Conservation (phyloP, 2,329 filamentous ascomycete species). For the Lachnellula hyalina region DNA sequence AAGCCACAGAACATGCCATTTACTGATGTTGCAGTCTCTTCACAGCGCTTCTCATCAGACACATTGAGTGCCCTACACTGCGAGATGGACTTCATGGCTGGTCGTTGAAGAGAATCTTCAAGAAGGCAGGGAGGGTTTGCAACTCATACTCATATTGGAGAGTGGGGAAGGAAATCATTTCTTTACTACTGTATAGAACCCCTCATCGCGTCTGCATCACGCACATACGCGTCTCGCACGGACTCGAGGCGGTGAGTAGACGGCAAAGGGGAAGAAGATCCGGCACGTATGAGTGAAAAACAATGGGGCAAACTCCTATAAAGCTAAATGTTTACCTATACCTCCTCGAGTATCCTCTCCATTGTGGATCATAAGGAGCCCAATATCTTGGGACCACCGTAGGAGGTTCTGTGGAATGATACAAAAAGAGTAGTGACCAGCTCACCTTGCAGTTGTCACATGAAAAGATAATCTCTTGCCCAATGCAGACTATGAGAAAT, state of each 20-base stretch:
- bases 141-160: not conserved
- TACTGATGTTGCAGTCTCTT: constrained; percentile 34
- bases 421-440: not conserved
- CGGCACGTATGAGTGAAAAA: not conserved
- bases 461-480: not conserved
- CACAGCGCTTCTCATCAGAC: constrained; percentile 34
- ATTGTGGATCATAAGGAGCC: too few species aligned
- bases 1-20: constrained; percentile 39
- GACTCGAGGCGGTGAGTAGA: not conserved
- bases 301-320: too few species aligned
- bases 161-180: not conserved
- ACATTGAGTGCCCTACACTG: constrained; percentile 31
- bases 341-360: too few species aligned
- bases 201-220: not conserved
- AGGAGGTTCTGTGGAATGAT: not conserved
- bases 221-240: not conserved
- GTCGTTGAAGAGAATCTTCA: not conserved
- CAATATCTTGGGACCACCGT: too few species aligned
- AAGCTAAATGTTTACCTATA: too few species aligned
- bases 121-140: too few species aligned
- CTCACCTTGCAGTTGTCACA: not conserved
- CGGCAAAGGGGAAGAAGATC: not conserved
- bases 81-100: not conserved
- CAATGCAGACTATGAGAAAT: not conserved
- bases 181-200: too few species aligned